Percentiles rank a stretch among this genome's conserved stretches.
These are phyloP conservation scores for Chlorencoelia australis DNA, from an alignment of 2,329 filamentous ascomycete genomes.

Conservation along the genomic window DNA sequence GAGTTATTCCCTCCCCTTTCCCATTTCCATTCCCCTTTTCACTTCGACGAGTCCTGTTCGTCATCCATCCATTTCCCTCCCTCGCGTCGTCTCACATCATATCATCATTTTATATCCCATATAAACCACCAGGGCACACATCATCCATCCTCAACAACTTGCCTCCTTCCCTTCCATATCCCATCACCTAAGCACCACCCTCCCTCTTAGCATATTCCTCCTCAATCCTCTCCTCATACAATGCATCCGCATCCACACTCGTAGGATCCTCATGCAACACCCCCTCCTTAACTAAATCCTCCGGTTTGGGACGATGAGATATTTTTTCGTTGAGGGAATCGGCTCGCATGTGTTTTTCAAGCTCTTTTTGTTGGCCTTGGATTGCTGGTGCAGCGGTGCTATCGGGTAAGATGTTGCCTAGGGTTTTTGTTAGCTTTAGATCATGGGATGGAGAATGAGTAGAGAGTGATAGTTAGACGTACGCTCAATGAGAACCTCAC, in stretches of 20 bases:
- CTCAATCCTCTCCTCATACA: conserved; percentile 51
- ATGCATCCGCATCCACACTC: conserved; percentile 33
- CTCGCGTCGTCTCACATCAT: neutral
- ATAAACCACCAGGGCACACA: neutral
- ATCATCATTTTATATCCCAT: neutral
- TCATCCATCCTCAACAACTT: no score
- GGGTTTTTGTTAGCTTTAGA: neutral
- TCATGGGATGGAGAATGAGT: neutral
- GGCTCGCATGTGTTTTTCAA: conserved; percentile 79
- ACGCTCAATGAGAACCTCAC: conserved; percentile 73
- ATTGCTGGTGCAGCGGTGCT: conserved; percentile 69
- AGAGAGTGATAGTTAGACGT: conserved; percentile 26
- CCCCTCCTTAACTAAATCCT: conserved; percentile 67
- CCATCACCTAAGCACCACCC: conserved; percentile 41
- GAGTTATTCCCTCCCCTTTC: neutral
- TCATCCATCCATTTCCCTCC: neutral
- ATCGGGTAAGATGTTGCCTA: conserved; percentile 79
- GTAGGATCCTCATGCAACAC: conserved; percentile 63
- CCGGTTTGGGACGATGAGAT: conserved; percentile 63
- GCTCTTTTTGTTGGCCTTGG: conserved; percentile 71
- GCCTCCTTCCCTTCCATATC: neutral
- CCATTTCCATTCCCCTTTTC: neutral
- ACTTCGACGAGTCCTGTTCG: neutral
- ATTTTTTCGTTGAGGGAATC: conserved; percentile 84
- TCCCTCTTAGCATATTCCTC: conserved; percentile 55